Conservation (phyloP, 495 filamentous ascomycete genomes). For the Aspergillus sclerotiicarbonarius region DNA sequence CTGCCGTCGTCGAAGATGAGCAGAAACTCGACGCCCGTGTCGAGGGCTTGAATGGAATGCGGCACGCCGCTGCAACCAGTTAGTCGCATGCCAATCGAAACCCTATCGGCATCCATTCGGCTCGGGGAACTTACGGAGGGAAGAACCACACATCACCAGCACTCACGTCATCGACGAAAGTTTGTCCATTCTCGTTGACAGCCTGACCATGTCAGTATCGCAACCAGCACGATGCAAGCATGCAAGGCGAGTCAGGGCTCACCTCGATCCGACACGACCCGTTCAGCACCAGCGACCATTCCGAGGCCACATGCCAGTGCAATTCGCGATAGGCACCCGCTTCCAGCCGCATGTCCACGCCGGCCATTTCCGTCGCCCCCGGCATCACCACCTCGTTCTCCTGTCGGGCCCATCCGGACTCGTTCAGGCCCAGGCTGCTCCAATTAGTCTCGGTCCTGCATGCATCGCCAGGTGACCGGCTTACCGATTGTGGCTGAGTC, state of each 20-base stretch:
- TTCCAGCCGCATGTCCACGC: slow-evolving; percentile 74
- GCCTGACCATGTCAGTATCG: slow-evolving; percentile 34
- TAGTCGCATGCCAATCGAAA: neutral
- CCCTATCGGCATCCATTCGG: neutral
- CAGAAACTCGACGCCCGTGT: slow-evolving; percentile 65
- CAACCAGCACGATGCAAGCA: no score
- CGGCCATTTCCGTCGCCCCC: slow-evolving; percentile 64
- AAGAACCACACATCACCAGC: slow-evolving; percentile 74
- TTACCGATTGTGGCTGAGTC: slow-evolving; percentile 58
- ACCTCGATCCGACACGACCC: slow-evolving; percentile 58
- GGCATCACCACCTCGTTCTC: slow-evolving; percentile 64
- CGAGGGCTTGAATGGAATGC: slow-evolving; percentile 65
- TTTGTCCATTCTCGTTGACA: slow-evolving; percentile 61
- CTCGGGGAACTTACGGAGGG: slow-evolving; percentile 39
- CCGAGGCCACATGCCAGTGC: slow-evolving; percentile 69
- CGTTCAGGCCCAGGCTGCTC: slow-evolving; percentile 49
- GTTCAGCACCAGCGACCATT: slow-evolving; percentile 67
- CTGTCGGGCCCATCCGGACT: slow-evolving; percentile 68
- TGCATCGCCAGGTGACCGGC: neutral
- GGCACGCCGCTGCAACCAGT: slow-evolving; percentile 52
- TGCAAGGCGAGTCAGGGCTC: no score
- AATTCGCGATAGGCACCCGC: slow-evolving; percentile 66
- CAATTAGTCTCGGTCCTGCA: neutral
- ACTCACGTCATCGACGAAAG: slow-evolving; percentile 63
- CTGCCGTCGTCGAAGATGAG: slow-evolving; percentile 66